Evolutionary conservation across 352 stramenopile genomes (phyloP), one percentile per base, ranked within the genome.

Genomic region (Phytophthora kernoviae): DNA sequence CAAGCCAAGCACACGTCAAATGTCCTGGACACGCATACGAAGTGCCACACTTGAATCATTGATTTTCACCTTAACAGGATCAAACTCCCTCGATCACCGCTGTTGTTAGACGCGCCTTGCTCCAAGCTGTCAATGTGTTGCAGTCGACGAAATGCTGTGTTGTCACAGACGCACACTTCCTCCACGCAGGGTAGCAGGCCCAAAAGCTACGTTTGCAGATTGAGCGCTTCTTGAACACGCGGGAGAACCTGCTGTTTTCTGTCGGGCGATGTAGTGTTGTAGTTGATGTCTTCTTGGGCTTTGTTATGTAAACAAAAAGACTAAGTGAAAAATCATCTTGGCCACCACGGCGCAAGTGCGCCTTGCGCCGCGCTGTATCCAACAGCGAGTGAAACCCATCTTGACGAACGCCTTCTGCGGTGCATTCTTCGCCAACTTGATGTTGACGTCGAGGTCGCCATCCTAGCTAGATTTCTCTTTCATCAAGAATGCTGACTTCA

Each of bases 81-180:
- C 34, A 37, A 37, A 55, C 20, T 55, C 48, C 4, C 46, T 11
- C 6, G 9, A 15, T 24, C 20, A 2, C 18, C 2, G 17, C 14
- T 21, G 4, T 2, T 10, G 18, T 34, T 34, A 2, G 33, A 10
- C 4, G 44, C 24, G 27, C 54, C 4, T 34, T 54, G 22, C 5
- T 62, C 34, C 4, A 62, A n/a, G 4, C 12, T 42, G 24, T 62
- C 54, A 10, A 62, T 54, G 11, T 62, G 54, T 22, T 54, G 54
- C 8, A 62, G 17, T 26, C 49, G 54, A 1, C 17, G 44, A 27
- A 62, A 62, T 21, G 54, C 54, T 7, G 43, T 62, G 24, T 54
- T 54, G 37, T 48, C 37, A 26, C 33, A 44, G 1, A 49, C 34
- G 11, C 37, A 21, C 4, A 62, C 44, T 20, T 30, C 44, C 17